These are phyloP conservation scores for Phytopythium montanum DNA, from an alignment of 352 stramenopile genomes.

Conservation along the genomic window DNA sequence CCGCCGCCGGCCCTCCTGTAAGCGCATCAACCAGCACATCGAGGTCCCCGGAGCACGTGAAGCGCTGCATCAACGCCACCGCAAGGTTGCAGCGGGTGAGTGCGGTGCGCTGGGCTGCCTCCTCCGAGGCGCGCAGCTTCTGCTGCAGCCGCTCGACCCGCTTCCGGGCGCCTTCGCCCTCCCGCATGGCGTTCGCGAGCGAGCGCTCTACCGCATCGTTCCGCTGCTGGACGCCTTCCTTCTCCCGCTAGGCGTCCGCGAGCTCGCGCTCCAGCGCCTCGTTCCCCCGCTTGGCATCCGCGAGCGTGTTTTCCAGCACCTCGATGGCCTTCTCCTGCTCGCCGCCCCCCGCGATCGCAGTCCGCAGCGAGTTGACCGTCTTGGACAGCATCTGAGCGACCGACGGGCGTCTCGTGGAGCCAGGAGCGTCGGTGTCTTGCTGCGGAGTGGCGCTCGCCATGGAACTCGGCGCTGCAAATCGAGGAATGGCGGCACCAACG, in stretches of 20 bases:
- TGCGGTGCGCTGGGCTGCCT: no score
- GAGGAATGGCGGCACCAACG: not conserved
- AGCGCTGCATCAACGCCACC: not conserved
- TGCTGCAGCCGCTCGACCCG: not conserved
- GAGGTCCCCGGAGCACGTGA: slow-evolving; percentile 7
- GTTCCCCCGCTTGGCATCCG: not conserved
- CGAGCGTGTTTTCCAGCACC: not conserved
- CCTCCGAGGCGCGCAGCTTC: not conserved
- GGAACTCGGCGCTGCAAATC: not conserved
- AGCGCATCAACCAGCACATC: not conserved
- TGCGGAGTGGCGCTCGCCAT: not conserved
- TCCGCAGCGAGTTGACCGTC: not conserved
- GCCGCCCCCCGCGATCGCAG: not conserved
- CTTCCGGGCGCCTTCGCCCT: not conserved
- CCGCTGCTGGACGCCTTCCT: not conserved
- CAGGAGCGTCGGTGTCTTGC: not conserved
- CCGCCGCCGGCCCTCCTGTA: not conserved
- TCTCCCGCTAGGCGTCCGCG: not conserved
- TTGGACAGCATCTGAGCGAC: not conserved
- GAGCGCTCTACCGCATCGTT: not conserved
- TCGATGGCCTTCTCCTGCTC: not conserved
- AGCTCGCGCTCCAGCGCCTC: not conserved
- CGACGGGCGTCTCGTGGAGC: not conserved
- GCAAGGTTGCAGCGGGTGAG: not conserved
- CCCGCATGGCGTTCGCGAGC: not conserved